Evolutionary conservation across 192 early-diverging fungal species (phyloP).

Genomic region (Mortierella alpina): DNA sequence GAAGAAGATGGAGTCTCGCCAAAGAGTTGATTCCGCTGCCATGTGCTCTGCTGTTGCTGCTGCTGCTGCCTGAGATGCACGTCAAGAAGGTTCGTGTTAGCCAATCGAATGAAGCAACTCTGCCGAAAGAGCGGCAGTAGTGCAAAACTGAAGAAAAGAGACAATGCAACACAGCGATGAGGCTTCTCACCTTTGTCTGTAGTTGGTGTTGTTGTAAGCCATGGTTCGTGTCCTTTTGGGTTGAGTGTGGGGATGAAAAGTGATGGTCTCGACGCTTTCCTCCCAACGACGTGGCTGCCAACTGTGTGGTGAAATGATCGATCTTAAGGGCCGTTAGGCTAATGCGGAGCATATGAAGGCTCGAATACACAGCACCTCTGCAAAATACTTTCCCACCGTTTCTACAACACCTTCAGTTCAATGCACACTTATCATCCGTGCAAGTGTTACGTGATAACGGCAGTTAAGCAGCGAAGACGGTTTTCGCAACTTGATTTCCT

Average conservation of each 20-base stretch:
- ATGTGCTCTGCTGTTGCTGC: slow-evolving; percentile 20
- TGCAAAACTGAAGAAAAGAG: not conserved
- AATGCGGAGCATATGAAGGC: too few relatives aligned
- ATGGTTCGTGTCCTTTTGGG: not conserved
- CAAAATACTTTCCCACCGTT: too few relatives aligned
- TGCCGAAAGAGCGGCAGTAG: not conserved
- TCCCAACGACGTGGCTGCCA: too few relatives aligned
- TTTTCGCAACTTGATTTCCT: too few relatives aligned
- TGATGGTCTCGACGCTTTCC: too few relatives aligned
- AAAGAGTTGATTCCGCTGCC: slow-evolving; percentile 42
- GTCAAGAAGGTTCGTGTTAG: not conserved
- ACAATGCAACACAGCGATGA: not conserved
- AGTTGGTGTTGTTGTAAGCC: slow-evolving; percentile 1
- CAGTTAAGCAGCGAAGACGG: too few relatives aligned
- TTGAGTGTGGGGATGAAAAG: not conserved
- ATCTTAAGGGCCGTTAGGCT: too few relatives aligned
- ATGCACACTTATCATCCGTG: too few relatives aligned
- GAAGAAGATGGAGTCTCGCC: slow-evolving; percentile 15
- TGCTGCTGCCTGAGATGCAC: not conserved
- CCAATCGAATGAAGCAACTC: not conserved
- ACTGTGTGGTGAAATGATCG: too few relatives aligned
- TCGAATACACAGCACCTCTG: too few relatives aligned
- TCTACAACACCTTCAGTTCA: too few relatives aligned
- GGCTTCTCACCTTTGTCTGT: slow-evolving; percentile 5
- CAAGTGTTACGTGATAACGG: too few relatives aligned